These are phyloP conservation scores for Lyophyllum shimeji DNA, from an alignment of 768 basidiomycete species.

Conservation along the genomic window DNA sequence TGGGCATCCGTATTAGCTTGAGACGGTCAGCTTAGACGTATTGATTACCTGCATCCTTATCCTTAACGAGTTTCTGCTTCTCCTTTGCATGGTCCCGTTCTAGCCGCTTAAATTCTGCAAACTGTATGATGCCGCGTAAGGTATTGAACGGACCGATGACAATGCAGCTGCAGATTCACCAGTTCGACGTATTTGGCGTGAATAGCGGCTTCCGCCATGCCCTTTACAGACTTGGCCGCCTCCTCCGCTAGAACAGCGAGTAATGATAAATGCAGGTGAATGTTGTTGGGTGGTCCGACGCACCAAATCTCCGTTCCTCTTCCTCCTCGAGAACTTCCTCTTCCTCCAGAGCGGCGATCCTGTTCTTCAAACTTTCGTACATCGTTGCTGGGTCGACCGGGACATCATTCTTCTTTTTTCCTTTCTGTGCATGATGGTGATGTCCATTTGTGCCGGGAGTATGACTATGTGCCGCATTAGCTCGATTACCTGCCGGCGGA, in stretches of 20 bases:
- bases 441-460: slow-evolving; percentile 43
- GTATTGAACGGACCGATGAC: slow-evolving; percentile 10
- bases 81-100: slow-evolving; percentile 91
- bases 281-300: slow-evolving; percentile 24
- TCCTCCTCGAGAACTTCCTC: slow-evolving; percentile 87
- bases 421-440: slow-evolving; percentile 45
- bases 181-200: slow-evolving; percentile 88
- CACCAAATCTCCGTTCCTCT: slow-evolving; percentile 78
- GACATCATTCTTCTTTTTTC: slow-evolving; percentile 72
- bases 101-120: slow-evolving; percentile 82
- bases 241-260: slow-evolving; percentile 65
- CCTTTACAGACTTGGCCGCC: slow-evolving; percentile 83
- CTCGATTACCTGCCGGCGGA: slow-evolving; percentile 26
- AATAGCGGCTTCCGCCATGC: slow-evolving; percentile 78
- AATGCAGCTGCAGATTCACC: slow-evolving; percentile 43
- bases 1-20: slow-evolving; percentile 9
- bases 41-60: slow-evolving; percentile 78
- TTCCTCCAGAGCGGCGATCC: slow-evolving; percentile 88
- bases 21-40: slow-evolving; percentile 3
- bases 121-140: slow-evolving; percentile 45
- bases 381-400: slow-evolving; percentile 81
- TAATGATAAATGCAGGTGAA: slow-evolving; percentile 16
- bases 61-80: slow-evolving; percentile 87
- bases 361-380: slow-evolving; percentile 86
- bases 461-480: slow-evolving; percentile 28